phyloP scores from a whole-genome alignment of 1,139 yeast genomes.

The Hanseniaspora uvarum region DNA sequence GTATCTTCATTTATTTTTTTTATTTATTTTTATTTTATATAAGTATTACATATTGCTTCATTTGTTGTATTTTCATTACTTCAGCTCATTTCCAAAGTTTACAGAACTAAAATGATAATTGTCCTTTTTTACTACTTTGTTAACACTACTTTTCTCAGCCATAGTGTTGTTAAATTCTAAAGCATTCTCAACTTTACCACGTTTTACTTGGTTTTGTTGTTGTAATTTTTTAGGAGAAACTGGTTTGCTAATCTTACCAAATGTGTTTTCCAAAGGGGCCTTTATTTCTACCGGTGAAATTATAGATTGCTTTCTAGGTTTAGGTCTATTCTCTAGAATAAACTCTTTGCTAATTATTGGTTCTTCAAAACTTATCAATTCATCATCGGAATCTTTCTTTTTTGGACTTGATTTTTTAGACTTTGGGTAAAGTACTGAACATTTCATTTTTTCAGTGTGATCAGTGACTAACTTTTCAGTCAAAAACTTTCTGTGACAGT shows the following conservation, averaged over 20 bases:
- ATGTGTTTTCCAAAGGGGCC: not conserved
- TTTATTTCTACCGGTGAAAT: not conserved
- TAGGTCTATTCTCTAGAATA: not conserved
- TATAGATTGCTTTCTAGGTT: not conserved
- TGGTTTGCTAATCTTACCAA: constrained; percentile 10
- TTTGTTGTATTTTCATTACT: not conserved
- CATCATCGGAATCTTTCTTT: not conserved
- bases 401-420: not conserved
- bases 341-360: not conserved
- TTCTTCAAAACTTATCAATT: not conserved
- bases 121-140: constrained; percentile 5
- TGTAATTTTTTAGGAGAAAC: constrained; percentile 15
- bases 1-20: not conserved
- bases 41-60: not conserved
- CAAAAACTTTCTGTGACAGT: constrained; percentile 82
- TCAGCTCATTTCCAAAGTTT: not conserved
- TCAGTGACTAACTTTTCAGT: constrained; percentile 79
- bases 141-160: not conserved
- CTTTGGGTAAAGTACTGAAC: not conserved
- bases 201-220: constrained; percentile 8
- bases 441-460: constrained; percentile 64
- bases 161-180: constrained; percentile 10
- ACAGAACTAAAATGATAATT: constrained; percentile 1
- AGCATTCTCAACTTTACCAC: not conserved
- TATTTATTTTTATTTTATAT: not conserved